Evolutionary conservation across 1,284 basidiomycete species (phyloP), one percentile per base, ranked within the genome.

Genomic region (Albatrellus sp.): DNA sequence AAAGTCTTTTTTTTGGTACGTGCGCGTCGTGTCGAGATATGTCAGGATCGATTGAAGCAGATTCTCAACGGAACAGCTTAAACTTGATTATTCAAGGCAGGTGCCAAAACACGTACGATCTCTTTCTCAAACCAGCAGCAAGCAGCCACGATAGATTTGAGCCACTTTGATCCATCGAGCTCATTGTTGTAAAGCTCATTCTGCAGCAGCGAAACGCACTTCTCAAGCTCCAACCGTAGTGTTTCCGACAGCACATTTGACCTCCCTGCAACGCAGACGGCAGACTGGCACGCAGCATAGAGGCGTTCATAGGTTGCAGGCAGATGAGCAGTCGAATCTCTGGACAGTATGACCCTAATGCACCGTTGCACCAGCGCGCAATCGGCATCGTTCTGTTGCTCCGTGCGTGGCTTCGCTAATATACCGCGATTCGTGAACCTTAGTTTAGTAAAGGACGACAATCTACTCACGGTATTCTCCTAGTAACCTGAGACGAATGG

Each of bases 71-170:
- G 11, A 24, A 24, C 24, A 24, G 24, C 24, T 4, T 24, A 24
- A 24, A 7, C 3, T 17, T 14, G 13, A 17, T 34, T 6, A 17
- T 19, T 6, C 37, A 7, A 16, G 16, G 20, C 37, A 39, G 20
- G 24, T 13, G n/a, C 5, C 4, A 11, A 10, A 31, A 1, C 9
- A 16, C 40, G 12, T 33, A 42, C 40, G 49, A 81, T 67, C 53
- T 71, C 68, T 30, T 58, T 60, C 53, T 82, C 75, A 40, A 80
- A 82, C 79, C 77, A 82, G 16, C 64, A 60, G 53, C 77, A 79
- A 0, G 59, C 55, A 12, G 64, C 58, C 2, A 74, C 74, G 47
- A 85, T 75, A 10, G 62, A 57, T 0, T 53, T 50, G 5, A 84
- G 58, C 74, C 79, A 85, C 5, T 63, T 59, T 24, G 66, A 61